These are phyloP conservation scores for Ophiostoma sp. DNA, from an alignment of 2,329 filamentous ascomycete genomes.

Conservation along the genomic window DNA sequence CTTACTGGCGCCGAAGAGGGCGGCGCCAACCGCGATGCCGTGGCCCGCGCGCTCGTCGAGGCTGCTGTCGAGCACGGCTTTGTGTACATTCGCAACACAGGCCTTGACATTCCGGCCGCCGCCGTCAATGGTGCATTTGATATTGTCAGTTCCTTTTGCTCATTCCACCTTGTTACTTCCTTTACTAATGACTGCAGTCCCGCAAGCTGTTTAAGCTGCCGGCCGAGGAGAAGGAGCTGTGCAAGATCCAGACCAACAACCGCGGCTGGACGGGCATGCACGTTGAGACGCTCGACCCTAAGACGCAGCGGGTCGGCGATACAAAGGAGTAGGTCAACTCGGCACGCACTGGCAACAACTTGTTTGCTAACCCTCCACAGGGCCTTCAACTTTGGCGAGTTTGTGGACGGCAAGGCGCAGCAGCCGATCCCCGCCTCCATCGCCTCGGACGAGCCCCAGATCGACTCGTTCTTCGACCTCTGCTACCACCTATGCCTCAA, in stretches of 20 bases:
- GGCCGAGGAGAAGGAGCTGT: conserved; percentile 69
- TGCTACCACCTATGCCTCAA: conserved; percentile 73
- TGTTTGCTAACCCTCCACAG: too few relatives aligned
- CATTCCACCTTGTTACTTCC: not conserved
- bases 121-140: conserved; percentile 72
- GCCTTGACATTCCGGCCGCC: conserved; percentile 63
- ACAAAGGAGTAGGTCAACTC: not conserved
- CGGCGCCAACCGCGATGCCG: conserved; percentile 36
- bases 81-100: conserved; percentile 79
- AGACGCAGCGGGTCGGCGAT: conserved; percentile 65
- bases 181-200: conserved; percentile 51
- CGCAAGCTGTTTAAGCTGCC: conserved; percentile 72
- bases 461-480: conserved; percentile 65
- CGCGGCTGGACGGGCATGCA: conserved; percentile 88
- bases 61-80: conserved; percentile 85
- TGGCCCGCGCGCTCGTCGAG: conserved; percentile 70
- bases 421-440: conserved; percentile 75
- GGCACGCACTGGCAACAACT: not conserved
- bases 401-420: conserved; percentile 64
- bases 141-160: conserved; percentile 54
- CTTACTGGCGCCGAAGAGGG: conserved; percentile 60
- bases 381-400: conserved; percentile 89
- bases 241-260: conserved; percentile 77
- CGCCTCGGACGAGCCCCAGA: conserved; percentile 55
- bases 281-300: conserved; percentile 82